These are phyloP conservation scores for Grosmannia serpens DNA, from an alignment of 2,329 filamentous ascomycete species.

Conservation along the genomic window DNA sequence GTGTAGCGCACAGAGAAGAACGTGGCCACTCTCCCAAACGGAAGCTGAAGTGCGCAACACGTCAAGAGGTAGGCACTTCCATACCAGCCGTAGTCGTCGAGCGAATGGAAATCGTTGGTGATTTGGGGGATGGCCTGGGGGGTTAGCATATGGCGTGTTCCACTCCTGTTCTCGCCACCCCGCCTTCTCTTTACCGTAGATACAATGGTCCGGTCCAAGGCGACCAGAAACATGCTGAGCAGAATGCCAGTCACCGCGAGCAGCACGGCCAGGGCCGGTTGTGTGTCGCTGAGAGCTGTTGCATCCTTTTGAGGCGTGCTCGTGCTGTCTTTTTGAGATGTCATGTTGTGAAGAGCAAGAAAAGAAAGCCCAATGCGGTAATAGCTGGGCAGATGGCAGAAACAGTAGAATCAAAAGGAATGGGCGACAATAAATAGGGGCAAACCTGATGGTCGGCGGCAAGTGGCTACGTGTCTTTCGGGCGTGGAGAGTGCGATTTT, in stretches of 20 bases:
- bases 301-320: background rate
- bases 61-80: slow-evolving; percentile 5
- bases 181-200: background rate
- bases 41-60: background rate
- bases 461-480: background rate
- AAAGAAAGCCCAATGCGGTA: background rate
- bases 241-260: slow-evolving; percentile 33
- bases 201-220: slow-evolving; percentile 4
- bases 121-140: slow-evolving; percentile 5
- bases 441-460: background rate
- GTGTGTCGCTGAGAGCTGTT: background rate
- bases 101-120: slow-evolving; percentile 6
- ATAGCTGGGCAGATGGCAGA: background rate
- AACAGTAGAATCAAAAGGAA: background rate
- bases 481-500: background rate
- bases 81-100: slow-evolving; percentile 8
- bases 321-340: background rate
- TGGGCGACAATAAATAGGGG: background rate
- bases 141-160: background rate
- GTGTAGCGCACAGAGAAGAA: background rate
- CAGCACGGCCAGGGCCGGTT: slow-evolving; percentile 27
- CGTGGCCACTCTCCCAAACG: background rate
- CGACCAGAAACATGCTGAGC: slow-evolving; percentile 3
- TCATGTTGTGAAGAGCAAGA: background rate
- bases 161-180: background rate